These are phyloP conservation scores for Auricularia heimuer DNA, from an alignment of 768 basidiomycete genomes.

Conservation along the genomic window DNA sequence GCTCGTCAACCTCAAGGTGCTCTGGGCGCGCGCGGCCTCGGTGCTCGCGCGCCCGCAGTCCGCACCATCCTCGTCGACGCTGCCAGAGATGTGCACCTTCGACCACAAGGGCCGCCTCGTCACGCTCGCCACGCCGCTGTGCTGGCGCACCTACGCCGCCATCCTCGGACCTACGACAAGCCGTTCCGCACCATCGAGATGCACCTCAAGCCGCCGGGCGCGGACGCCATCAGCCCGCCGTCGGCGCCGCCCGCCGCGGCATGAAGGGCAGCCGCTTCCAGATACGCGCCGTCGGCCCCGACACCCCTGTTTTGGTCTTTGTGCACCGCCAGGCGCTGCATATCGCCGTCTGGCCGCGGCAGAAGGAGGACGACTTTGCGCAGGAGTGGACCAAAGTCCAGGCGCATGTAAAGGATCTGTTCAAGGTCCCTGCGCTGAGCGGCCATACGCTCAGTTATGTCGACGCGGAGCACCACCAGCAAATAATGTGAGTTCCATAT, in stretches of 20 bases:
- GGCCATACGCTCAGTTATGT: background rate
- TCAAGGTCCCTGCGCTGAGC: background rate
- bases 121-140: background rate
- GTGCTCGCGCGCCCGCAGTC: background rate
- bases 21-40: background rate
- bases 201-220: constrained; percentile 1
- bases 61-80: background rate
- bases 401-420: background rate
- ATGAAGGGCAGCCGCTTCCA: background rate
- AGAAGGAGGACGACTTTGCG: background rate
- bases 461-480: background rate
- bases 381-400: background rate
- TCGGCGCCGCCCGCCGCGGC: background rate
- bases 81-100: background rate
- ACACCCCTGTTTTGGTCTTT: background rate
- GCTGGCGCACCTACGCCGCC: background rate
- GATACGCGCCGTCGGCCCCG: background rate
- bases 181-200: background rate
- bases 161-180: background rate
- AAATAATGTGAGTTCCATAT: background rate
- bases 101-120: constrained; percentile 1
- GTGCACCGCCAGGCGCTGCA: background rate
- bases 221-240: background rate
- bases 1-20: background rate
- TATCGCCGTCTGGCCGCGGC: background rate